phyloP scores from a whole-genome alignment of 1,284 basidiomycete genomes.

The Kalmanozyma brasiliensis region DNA sequence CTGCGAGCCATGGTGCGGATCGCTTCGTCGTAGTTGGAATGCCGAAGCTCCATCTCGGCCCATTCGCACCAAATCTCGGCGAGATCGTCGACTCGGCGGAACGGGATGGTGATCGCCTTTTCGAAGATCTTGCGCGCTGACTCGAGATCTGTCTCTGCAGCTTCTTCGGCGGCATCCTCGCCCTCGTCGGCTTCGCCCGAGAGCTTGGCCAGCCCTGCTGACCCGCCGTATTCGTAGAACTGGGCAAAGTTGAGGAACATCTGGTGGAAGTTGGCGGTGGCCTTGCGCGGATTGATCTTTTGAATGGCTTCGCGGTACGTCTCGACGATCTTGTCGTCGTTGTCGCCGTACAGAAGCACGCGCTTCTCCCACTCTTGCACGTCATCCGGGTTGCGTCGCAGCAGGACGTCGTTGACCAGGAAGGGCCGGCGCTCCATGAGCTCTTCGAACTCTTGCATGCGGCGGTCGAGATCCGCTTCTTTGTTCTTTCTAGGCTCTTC shows the following conservation, averaged over 20 bases:
- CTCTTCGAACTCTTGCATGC: conserved; percentile 93
- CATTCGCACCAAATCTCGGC: conserved; percentile 99
- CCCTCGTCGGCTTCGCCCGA: conserved; percentile 72
- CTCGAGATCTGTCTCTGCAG: conserved; percentile 81
- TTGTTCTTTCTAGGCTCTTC: conserved; percentile 73
- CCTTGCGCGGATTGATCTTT: conserved; percentile 87
- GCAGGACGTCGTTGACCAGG: conserved; percentile 92
- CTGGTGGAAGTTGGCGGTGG: conserved; percentile 88
- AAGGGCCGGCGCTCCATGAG: conserved; percentile 96
- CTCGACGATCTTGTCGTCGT: conserved; percentile 92
- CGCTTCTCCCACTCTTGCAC: conserved; percentile 99
- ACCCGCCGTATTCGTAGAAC: conserved; percentile 95
- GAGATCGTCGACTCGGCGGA: conserved; percentile 94
- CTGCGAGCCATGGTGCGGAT: conserved; percentile 96
- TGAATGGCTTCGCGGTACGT: conserved; percentile 91
- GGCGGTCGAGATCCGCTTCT: conserved; percentile 84
- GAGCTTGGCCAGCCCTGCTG: conserved; percentile 34
- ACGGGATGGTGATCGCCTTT: conserved; percentile 88
- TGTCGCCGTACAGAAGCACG: conserved; percentile 89
- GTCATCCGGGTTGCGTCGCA: conserved; percentile 94
- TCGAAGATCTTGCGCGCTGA: conserved; percentile 91
- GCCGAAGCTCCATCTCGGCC: conserved; percentile 96
- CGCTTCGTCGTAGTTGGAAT: conserved; percentile 96
- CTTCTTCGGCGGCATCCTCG: conserved; percentile 71
- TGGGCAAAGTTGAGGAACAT: conserved; percentile 95